Evolutionary conservation across 192 early-diverging fungal species (phyloP).

Genomic region (Entomortierella beljakovae): DNA sequence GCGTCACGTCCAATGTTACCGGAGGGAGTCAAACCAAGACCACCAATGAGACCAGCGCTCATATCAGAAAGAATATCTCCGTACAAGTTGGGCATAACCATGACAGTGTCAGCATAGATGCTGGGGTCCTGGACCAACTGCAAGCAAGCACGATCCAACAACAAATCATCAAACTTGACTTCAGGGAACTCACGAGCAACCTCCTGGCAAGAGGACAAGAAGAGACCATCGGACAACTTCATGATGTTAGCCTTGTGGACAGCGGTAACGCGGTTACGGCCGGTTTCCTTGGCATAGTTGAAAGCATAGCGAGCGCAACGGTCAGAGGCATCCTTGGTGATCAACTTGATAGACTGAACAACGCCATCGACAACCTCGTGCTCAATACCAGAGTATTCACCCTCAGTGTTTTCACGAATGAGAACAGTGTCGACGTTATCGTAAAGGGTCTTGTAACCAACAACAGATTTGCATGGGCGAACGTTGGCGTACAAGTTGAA

Average conservation of each 20-base stretch:
- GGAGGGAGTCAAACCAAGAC: slow-evolving; percentile 96
- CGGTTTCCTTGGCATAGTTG: slow-evolving; percentile 89
- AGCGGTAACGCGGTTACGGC: slow-evolving; percentile 93
- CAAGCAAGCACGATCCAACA: slow-evolving; percentile 93
- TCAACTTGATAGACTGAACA: slow-evolving; percentile 99
- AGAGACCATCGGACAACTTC: slow-evolving; percentile 98
- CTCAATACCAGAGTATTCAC: slow-evolving; percentile 99
- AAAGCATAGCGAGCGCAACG: slow-evolving; percentile 95
- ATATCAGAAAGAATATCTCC: slow-evolving; percentile 99
- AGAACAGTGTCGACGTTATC: slow-evolving; percentile 97
- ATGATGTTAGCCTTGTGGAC: slow-evolving; percentile 99
- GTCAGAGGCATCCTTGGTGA: slow-evolving; percentile 94
- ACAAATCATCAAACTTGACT: slow-evolving; percentile 90
- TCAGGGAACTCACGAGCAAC: slow-evolving; percentile 93
- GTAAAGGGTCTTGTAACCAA: slow-evolving; percentile 96
- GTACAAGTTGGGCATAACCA: slow-evolving; percentile 99
- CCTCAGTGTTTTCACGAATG: slow-evolving; percentile 99
- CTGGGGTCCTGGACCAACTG: slow-evolving; percentile 95
- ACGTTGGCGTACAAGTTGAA: slow-evolving; percentile 99
- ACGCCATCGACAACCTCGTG: slow-evolving; percentile 95
- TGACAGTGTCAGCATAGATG: slow-evolving; percentile 91
- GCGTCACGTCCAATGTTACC: slow-evolving; percentile 99
- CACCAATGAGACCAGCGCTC: slow-evolving; percentile 98
- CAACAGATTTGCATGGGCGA: slow-evolving; percentile 97
- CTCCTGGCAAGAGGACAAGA: slow-evolving; percentile 92